A percentile compares a stretch with the other conserved stretches of the same genome.
Conservation (phyloP, 805 yeast species). For the Candida namnaoensis region DNA sequence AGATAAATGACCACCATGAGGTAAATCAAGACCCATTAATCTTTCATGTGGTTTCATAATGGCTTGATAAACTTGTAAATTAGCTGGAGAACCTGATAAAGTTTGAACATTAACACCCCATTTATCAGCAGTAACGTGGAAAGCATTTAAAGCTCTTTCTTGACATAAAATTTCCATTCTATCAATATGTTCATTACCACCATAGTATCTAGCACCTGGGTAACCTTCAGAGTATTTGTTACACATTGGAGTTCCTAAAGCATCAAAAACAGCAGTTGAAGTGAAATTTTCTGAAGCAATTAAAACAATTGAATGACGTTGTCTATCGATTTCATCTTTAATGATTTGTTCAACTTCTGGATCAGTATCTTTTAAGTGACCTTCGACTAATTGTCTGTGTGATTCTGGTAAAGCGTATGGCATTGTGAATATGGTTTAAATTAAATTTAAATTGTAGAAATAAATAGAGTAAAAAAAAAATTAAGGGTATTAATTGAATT, state of each 20-base stretch:
- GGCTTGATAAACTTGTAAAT: constrained; percentile 93
- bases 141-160: constrained; percentile 88
- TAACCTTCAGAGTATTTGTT: constrained; percentile 99
- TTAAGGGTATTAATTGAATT: neutral
- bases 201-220: constrained; percentile 98
- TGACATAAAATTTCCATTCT: constrained; percentile 90
- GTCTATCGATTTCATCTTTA: constrained; percentile 80
- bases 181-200: constrained; percentile 97
- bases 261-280: constrained; percentile 90
- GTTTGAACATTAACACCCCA: constrained; percentile 99
- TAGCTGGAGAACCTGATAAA: constrained; percentile 95
- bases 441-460: neutral
- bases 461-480: neutral
- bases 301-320: constrained; percentile 85
- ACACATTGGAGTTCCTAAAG: constrained; percentile 95
- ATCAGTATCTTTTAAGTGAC: constrained; percentile 51
- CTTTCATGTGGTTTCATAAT: constrained; percentile 93
- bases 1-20: constrained; percentile 98
- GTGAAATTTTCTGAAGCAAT: constrained; percentile 98
- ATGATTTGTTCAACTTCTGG: constrained; percentile 73
- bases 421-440: constrained; percentile 14
- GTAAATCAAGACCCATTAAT: constrained; percentile 95
- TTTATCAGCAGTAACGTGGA: constrained; percentile 63
- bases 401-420: constrained; percentile 60
- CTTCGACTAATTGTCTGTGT: constrained; percentile 59